Evolutionary conservation across 2,329 filamentous ascomycete genomes (phyloP).

Genomic region (Xylariaceae sp.): DNA sequence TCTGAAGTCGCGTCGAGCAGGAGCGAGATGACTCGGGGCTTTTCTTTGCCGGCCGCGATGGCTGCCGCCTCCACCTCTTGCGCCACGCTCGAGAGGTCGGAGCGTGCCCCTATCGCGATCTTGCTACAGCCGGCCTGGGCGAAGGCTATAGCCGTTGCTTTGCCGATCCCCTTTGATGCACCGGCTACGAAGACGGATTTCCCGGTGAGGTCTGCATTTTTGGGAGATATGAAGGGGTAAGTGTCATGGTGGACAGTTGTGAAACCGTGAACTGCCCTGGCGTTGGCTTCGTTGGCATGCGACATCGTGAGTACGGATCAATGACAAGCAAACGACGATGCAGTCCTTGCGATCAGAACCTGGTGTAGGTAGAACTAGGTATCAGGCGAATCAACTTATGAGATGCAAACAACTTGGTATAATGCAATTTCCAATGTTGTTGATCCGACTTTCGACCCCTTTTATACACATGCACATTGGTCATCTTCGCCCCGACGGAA

Average conservation of each 20-base stretch:
- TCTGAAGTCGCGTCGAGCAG: slow-evolving; percentile 32
- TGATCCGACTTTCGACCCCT: too few species aligned
- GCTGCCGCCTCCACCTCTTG: slow-evolving; percentile 34
- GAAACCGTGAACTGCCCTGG: slow-evolving; percentile 10
- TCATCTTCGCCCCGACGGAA: too few species aligned
- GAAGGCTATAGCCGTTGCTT: slow-evolving; percentile 43
- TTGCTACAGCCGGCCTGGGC: slow-evolving; percentile 43
- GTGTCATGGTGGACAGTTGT: slow-evolving; percentile 26
- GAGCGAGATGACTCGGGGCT: slow-evolving; percentile 28
- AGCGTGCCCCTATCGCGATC: slow-evolving; percentile 48
- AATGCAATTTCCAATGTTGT: too few species aligned
- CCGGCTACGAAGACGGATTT: slow-evolving; percentile 42
- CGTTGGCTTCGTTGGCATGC: slow-evolving; percentile 5
- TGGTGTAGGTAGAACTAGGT: too few species aligned
- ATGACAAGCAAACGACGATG: background rate
- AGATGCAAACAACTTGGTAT: too few species aligned
- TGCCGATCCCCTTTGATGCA: slow-evolving; percentile 45
- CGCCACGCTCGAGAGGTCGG: slow-evolving; percentile 36
- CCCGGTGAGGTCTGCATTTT: slow-evolving; percentile 22
- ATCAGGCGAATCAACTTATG: too few species aligned
- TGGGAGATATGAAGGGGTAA: slow-evolving; percentile 28
- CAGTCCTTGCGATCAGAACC: too few species aligned
- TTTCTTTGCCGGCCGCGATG: slow-evolving; percentile 20
- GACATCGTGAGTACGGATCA: slow-evolving; percentile 9
- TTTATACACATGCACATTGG: too few species aligned